Evolutionary conservation across 306 rosid species (phyloP), one percentile per base, ranked within the genome.

Genomic region (Prunus salicina): DNA sequence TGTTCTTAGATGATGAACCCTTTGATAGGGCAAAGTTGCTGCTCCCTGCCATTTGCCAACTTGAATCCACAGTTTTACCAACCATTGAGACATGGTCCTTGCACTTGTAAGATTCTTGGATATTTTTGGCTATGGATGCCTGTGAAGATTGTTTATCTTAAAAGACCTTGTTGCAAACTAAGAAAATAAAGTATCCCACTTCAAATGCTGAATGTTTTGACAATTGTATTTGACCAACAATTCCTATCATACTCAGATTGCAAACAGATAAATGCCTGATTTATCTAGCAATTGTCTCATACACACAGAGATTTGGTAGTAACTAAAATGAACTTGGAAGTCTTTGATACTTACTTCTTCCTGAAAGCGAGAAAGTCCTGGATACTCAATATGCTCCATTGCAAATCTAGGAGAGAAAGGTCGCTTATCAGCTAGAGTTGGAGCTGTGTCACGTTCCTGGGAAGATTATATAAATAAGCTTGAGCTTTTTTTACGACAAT

Each of bases 261-360:
- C 43, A 38, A 38, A 38, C 43, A 38, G 6, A 38, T 38, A 38
- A 38, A 38, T 38, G 43, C 43, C 43, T 7, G 43, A 38, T 38
- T 38, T 38, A 38, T 38, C 43, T 38, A 12, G 55, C 19, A 5
- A 6, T 47, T 51, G 64, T 53, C 28, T 30, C 27, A 45, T 53
- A 66, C 0, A 13, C 28, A 13, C 28, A 45, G 61, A 22, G 10
- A 15, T 6, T 30, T 25, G 58, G 28, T 70, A 58, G 82, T 62
- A 41, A 75, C 16, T 56, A 68, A 55, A 77, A 51, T 61, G 73
- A 83, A 67, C 62, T 85, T 69, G 77, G 60, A 78, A 64, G 56
- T 70, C 71, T 52, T 46, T 30, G 64, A 61, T 76, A 93, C 79
- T 56, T 69, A 69, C 93, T 78, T 81, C 88, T 63, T 83, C 83